Base-by-base conservation (phyloP, 345 rosid genomes). In the Populus simonii region DNA sequence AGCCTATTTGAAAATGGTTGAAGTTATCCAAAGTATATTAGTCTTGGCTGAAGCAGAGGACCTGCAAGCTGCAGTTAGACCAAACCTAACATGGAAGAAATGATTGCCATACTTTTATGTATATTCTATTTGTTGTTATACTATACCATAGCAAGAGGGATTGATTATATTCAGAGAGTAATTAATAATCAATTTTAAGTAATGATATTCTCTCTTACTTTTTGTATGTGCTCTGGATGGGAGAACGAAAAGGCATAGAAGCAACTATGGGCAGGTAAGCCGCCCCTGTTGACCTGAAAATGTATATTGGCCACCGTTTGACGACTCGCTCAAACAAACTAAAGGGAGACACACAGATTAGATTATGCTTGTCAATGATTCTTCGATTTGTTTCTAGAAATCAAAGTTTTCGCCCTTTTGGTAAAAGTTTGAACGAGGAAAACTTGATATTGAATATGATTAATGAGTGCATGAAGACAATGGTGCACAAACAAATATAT, bases 211-310 rank as follows among this genome's bases (percentile, higher is more conserved):
- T 53, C 23, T 17, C 59, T 53, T 6, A 6, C 59, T 53, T 53
- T 23, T 3, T 13, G 45, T 31, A 5, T 43, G 15, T 23, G 22
- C 5, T 45, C n/a, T 7, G 66, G 22, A 13, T 17, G n/a, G n/a
- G 8, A 25, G 41, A 15, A 43, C 15, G 49, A 33, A 35, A 38
- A 43, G 68, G 66, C 62, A 23, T 62, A 15, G 62, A 38, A 68
- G 77, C 31, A 36, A 66, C 8, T 29, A 53, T 53, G 66, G 76
- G 63, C 82, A 47, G 77, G 66, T 75, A 53, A 78, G 87, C 87
- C 85, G 85, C 84, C 87, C 78, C 18, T 75, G 76, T 72, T 83
- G 88, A 85, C 90, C 68, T 69, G 68, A 68, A 36, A 27, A 25
- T 11, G 43, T 18, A 47, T 5, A 25, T 31, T 23, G 39, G 68